A percentile compares a stretch with the other conserved stretches of the same genome.
Evolutionary conservation across 768 basidiomycete genomes (phyloP).

Genomic region (Naganishia antarctica): DNA sequence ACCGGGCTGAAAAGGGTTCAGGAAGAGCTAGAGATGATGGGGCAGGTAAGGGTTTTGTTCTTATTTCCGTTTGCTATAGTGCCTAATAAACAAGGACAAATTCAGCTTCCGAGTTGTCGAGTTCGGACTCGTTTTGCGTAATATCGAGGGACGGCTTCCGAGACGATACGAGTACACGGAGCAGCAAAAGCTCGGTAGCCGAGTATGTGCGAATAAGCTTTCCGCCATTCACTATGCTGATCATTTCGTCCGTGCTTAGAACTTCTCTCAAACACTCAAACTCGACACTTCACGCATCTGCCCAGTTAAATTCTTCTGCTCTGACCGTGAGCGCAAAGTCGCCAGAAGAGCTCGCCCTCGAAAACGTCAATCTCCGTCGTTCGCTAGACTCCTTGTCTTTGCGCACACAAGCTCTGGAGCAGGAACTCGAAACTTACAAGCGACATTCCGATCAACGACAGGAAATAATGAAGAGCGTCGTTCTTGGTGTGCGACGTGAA

Average conservation of each 20-base stretch:
- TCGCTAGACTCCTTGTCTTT: conserved; percentile 43
- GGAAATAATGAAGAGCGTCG: conserved; percentile 37
- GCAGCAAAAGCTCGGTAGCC: not conserved
- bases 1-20: not conserved
- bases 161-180: not conserved
- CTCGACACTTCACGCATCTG: conserved; percentile 9
- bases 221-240: not conserved
- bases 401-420: conserved; percentile 37
- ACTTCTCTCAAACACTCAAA: not conserved
- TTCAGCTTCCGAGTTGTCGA: conserved; percentile 33
- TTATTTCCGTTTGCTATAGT: not conserved
- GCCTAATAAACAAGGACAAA: no score
- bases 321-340: conserved; percentile 34
- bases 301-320: not conserved
- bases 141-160: conserved; percentile 7
- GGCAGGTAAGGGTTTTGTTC: not conserved
- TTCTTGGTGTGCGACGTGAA: conserved; percentile 32
- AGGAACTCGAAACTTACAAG: conserved; percentile 33
- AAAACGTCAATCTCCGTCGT: conserved; percentile 41
- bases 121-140: conserved; percentile 31
- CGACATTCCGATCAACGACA: conserved; percentile 35
- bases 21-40: not conserved
- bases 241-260: not conserved
- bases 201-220: not conserved
- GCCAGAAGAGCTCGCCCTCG: conserved; percentile 44